Conservation (phyloP, 2,329 filamentous ascomycete species). For the Paraphoma sp. region DNA sequence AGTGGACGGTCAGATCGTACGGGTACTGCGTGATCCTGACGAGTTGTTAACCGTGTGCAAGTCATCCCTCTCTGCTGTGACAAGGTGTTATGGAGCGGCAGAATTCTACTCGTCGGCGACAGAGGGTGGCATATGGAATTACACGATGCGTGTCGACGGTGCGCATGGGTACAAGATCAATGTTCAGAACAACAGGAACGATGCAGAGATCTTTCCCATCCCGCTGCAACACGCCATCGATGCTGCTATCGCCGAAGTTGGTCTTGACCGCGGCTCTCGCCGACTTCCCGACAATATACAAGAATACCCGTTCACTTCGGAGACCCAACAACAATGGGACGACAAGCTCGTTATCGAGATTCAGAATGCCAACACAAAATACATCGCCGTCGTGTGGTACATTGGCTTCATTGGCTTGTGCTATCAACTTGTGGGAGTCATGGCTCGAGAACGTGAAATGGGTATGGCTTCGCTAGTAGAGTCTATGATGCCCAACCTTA, state of each 20-base stretch:
- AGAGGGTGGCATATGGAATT: constrained; percentile 79
- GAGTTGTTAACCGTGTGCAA: constrained; percentile 68
- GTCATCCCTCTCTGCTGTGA: constrained; percentile 62
- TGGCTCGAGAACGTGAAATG: constrained; percentile 80
- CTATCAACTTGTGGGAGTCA: constrained; percentile 83
- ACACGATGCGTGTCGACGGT: constrained; percentile 78
- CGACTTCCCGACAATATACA: constrained; percentile 49
- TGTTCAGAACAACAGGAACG: constrained; percentile 68
- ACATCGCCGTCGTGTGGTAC: constrained; percentile 77
- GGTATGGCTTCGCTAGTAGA: constrained; percentile 88
- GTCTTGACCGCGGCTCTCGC: constrained; percentile 57
- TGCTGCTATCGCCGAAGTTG: constrained; percentile 67
- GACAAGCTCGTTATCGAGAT: constrained; percentile 70
- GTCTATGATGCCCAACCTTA: constrained; percentile 81
- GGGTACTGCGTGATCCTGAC: constrained; percentile 58
- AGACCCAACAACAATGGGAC: constrained; percentile 70
- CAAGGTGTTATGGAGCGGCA: constrained; percentile 74
- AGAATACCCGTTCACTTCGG: constrained; percentile 77
- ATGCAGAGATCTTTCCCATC: constrained; percentile 74
- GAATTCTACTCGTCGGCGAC: constrained; percentile 76
- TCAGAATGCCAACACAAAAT: constrained; percentile 72
- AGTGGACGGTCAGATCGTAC: constrained; percentile 60
- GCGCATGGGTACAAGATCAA: constrained; percentile 69
- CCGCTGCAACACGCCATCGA: constrained; percentile 81
- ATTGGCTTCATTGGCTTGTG: constrained; percentile 78